A percentile compares a stretch with the other conserved stretches of the same genome.
These are phyloP conservation scores for Calendula officinalis DNA, from an alignment of 129 eudicot genomes.

Conservation along the genomic window DNA sequence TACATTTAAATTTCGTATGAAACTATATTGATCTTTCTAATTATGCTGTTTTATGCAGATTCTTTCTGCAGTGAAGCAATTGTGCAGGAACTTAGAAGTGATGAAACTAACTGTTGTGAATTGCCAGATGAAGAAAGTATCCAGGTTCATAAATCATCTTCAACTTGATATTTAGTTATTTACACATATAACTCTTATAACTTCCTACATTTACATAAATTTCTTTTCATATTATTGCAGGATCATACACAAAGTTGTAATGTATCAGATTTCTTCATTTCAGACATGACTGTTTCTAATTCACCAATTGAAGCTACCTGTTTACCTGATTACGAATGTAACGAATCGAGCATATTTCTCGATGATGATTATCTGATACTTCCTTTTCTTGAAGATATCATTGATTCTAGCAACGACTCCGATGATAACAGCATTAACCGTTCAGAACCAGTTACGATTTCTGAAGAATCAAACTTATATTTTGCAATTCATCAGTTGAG, in stretches of 20 bases:
- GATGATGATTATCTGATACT: slow-evolving; percentile 62
- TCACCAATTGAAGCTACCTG: slow-evolving; percentile 34
- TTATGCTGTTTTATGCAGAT: slow-evolving; percentile 29
- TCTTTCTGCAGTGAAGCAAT: slow-evolving; percentile 33
- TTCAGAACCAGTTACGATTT: slow-evolving; percentile 40
- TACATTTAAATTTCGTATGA: neutral
- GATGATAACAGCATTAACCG: slow-evolving; percentile 25
- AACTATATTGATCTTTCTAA: slow-evolving; percentile 1
- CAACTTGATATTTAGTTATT: neutral
- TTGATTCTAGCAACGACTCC: no score
- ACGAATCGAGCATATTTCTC: slow-evolving; percentile 53
- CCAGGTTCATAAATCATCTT: slow-evolving; percentile 31
- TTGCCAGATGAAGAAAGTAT: slow-evolving; percentile 37
- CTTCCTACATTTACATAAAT: slow-evolving; percentile 6
- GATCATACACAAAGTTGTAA: slow-evolving; percentile 60
- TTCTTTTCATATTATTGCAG: slow-evolving; percentile 32
- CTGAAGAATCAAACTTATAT: slow-evolving; percentile 65
- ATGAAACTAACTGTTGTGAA: slow-evolving; percentile 40
- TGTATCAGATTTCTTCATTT: slow-evolving; percentile 71
- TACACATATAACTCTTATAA: neutral
- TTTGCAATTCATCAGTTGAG: slow-evolving; percentile 65
- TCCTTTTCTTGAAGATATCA: slow-evolving; percentile 62
- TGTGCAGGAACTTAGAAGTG: slow-evolving; percentile 32
- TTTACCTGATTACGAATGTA: slow-evolving; percentile 61
- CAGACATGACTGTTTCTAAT: slow-evolving; percentile 84